Base-by-base conservation (phyloP, 352 stramenopile genomes). In the Plasmopara halstedii region DNA sequence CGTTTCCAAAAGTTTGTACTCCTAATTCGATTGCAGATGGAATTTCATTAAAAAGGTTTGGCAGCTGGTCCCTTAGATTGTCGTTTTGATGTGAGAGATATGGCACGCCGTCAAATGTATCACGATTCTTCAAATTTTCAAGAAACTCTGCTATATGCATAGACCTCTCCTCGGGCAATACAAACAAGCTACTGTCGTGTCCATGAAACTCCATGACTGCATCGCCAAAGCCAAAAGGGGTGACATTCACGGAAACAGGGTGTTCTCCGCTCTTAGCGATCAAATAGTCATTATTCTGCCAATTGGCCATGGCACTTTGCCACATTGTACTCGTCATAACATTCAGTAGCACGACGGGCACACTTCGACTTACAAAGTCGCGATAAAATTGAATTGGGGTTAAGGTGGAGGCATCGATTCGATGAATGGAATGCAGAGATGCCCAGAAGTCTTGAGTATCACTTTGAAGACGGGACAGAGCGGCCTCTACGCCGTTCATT, bases 41-140 rank as follows among this genome's bases (percentile, higher is more conserved):
- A 13, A 91, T 72, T 9, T 91, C 70, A 4, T 69, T 46, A 31
- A 80, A 82, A 9, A 93, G 55, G 8, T 25, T 58, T 10, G 79
- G 77, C 26, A 91, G 83, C 50, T 89, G 63, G 0, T 81, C 67
- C 13, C 82, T 70, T 27, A 90, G 58, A 32, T 73, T 88, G 45
- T 91, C 82, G 33, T 91, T 91, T 62, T 93, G 81, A 32, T 93
- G 79, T 3, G 81, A 93, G 0, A 93, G 70, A 35, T 93, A 93
- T 5, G 81, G 81, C 19, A 90, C 75, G 8, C 79, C 79, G 51
- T 93, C 71, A 55, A 84, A 78, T 3, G 32, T 40, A 0, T 82
- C 56, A 18, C 65, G 65, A 58, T 86, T 55, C 25, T 63, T 46
- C 10, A 90, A 50, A 17, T 70, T 44, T 14, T 36, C 21, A 14